phyloP scores from a whole-genome alignment of 208 protist species.

The Crithidia sp. region DNA sequence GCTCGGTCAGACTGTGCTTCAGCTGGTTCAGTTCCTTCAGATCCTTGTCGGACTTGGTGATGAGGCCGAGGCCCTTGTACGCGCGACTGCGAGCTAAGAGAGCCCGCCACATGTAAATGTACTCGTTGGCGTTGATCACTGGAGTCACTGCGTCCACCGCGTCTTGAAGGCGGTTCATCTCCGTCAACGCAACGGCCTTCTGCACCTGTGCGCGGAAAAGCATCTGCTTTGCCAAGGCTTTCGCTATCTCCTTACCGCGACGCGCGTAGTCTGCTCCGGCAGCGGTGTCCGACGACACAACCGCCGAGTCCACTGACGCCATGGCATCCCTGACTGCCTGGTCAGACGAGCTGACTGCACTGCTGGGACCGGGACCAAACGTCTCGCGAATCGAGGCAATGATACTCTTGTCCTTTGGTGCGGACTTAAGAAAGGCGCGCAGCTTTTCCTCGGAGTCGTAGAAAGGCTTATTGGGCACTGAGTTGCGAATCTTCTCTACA shows the following conservation, averaged over 20 bases:
- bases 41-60: slow-evolving; percentile 84
- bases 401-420: slow-evolving; percentile 57
- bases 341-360: slow-evolving; percentile 61
- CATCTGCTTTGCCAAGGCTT: slow-evolving; percentile 65
- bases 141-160: slow-evolving; percentile 70
- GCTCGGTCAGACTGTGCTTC: slow-evolving; percentile 63
- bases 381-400: slow-evolving; percentile 57
- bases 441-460: slow-evolving; percentile 78
- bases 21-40: slow-evolving; percentile 72
- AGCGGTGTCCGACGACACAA: slow-evolving; percentile 65
- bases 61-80: slow-evolving; percentile 77
- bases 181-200: slow-evolving; percentile 66
- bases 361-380: slow-evolving; percentile 67
- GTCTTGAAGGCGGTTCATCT: slow-evolving; percentile 73
- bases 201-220: slow-evolving; percentile 81
- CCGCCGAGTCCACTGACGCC: slow-evolving; percentile 36
- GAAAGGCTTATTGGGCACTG: slow-evolving; percentile 57
- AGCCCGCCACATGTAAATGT: slow-evolving; percentile 91
- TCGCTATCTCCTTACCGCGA: slow-evolving; percentile 51
- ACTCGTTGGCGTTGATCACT: slow-evolving; percentile 80
- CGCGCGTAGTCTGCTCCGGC: slow-evolving; percentile 52
- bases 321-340: slow-evolving; percentile 64
- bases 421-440: slow-evolving; percentile 55
- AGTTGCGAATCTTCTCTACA: slow-evolving; percentile 57
- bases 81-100: slow-evolving; percentile 79